phyloP scores from a whole-genome alignment of 306 rosid genomes.

The barrel medic (Medicago truncatula) region DNA sequence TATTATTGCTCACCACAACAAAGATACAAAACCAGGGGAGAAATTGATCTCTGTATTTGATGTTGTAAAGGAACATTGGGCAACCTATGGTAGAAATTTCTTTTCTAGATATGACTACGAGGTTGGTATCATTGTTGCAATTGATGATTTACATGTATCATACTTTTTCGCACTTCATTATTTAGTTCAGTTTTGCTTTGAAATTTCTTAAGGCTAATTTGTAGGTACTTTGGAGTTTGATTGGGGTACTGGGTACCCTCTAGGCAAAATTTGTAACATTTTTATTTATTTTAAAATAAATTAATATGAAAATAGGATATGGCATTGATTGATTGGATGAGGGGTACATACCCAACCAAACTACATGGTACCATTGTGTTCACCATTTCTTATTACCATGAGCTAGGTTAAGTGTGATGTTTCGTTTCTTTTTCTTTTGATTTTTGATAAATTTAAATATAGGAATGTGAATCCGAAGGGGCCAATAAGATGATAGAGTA shows the following conservation, averaged over 20 bases:
- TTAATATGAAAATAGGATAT: too few species aligned
- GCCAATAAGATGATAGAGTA: slow-evolving; percentile 85
- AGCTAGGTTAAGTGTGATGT: slow-evolving; percentile 29
- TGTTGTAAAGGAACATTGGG: slow-evolving; percentile 88
- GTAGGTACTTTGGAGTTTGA: too few species aligned
- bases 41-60: slow-evolving; percentile 85
- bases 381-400: too few species aligned
- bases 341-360: too few species aligned
- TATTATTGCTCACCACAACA: slow-evolving; percentile 81
- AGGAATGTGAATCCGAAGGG: slow-evolving; percentile 96
- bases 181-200: slow-evolving; percentile 25
- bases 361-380: too few species aligned
- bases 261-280: too few species aligned
- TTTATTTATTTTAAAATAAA: too few species aligned
- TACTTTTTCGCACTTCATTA: slow-evolving; percentile 15
- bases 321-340: too few species aligned
- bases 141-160: slow-evolving; percentile 24
- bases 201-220: slow-evolving; percentile 24
- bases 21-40: slow-evolving; percentile 81
- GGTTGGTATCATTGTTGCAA: slow-evolving; percentile 49
- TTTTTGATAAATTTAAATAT: slow-evolving; percentile 38
- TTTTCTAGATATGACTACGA: slow-evolving; percentile 97
- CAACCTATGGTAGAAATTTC: slow-evolving; percentile 88
- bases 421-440: slow-evolving; percentile 5
- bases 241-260: too few species aligned